These are phyloP conservation scores for Stylosanthes scabra DNA, from an alignment of 331 rosid species.

Conservation along the genomic window DNA sequence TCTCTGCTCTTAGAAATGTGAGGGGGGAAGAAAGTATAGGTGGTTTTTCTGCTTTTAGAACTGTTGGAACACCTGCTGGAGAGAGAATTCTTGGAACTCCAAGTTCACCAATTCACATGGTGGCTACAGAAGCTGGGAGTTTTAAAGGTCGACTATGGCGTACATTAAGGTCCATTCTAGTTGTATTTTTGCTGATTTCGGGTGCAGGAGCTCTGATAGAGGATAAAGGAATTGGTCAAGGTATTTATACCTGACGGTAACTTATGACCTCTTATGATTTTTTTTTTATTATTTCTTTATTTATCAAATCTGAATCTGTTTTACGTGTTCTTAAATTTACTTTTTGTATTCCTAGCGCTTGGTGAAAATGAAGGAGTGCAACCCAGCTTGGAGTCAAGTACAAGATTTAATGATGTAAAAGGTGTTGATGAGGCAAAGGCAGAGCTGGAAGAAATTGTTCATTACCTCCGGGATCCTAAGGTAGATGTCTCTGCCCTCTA, in stretches of 20 bases:
- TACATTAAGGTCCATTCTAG: conserved; percentile 62
- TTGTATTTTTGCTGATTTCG: conserved; percentile 72
- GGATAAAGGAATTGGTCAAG: conserved; percentile 86
- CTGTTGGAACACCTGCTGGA: conserved; percentile 55
- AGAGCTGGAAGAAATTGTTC: conserved; percentile 91
- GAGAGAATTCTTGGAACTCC: conserved; percentile 74
- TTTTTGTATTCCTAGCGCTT: conserved; percentile 52
- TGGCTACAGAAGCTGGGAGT: conserved; percentile 71
- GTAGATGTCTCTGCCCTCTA: conserved; percentile 36
- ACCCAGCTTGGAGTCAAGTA: conserved; percentile 77
- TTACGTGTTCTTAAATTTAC: conserved; percentile 15
- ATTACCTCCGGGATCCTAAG: conserved; percentile 89
- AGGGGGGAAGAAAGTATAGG: conserved; percentile 61
- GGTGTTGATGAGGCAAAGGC: conserved; percentile 92
- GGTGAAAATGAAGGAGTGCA: conserved; percentile 73
- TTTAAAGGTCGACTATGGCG: conserved; percentile 88
- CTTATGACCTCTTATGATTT: neutral
- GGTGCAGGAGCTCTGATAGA: conserved; percentile 82
- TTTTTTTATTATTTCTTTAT: neutral
- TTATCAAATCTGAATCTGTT: conserved; percentile 26
- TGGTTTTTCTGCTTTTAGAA: conserved; percentile 59
- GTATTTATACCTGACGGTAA: conserved; percentile 48
- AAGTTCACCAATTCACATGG: conserved; percentile 79
- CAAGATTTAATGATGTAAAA: conserved; percentile 80
- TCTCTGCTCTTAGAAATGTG: conserved; percentile 61